Evolutionary conservation across 129 eudicot species (phyloP), one percentile per base, ranked within the genome.

Genomic region (Oenanthe sinensis): DNA sequence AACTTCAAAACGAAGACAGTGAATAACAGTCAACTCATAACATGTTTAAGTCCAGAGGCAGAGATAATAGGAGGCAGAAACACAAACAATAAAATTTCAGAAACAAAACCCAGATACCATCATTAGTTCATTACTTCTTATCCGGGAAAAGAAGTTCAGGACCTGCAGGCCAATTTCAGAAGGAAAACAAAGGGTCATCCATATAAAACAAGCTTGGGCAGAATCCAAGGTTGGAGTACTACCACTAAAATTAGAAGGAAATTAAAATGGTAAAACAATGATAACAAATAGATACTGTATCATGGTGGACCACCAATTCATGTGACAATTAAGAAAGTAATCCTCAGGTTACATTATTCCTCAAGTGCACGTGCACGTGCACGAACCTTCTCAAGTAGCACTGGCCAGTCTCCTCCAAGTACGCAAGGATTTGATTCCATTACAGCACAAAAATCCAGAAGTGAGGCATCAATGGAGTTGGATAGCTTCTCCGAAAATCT

Each of bases 361-460:
- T 74, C 82, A 68, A 43, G 62, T 44, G 82, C 68, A 55, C 77
- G 75, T 33, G 36, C 36, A 33, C 36, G 36, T 71, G 76, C 77
- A 24, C 87, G 78, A 58, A 89, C 80, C 82, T 86, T 90, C 87
- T 92, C 97, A 19, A 92, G 88, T 43, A 85, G 97, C 11, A 82
- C 43, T 14, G 99, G 78, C 99, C 99, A 95, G 88, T 92, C 89
- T 74, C 75, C 92, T 46, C 99, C 99, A 74, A 95, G 91, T 67
- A 84, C 22, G 39, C 75, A 62, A 42, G 97, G 88, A 86, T 90
- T 89, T 33, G 85, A 84, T 87, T 90, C 96, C 94, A 95, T 68
- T 45, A 96, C 90, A 19, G 88, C 96, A 26, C 84, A 89, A 82
- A 95, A 89, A 85, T 95, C 99, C 78, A 85, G 78, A 81, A 87